Evolutionary conservation across 352 stramenopile genomes (phyloP), one percentile per base, ranked within the genome.

Genomic region (Pythium brachiatum): DNA sequence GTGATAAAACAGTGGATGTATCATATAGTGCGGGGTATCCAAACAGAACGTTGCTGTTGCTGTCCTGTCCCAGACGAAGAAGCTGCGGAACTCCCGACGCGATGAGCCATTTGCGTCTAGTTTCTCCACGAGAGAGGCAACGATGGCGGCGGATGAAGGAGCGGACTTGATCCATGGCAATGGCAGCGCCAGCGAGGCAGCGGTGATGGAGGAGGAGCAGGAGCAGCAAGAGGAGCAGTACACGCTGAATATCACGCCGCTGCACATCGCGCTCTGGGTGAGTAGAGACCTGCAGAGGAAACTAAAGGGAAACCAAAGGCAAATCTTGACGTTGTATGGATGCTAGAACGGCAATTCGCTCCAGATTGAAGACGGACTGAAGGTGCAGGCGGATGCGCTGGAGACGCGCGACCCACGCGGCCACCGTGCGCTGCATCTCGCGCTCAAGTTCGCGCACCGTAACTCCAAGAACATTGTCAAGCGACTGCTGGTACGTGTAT

Each of bases 221-320:
- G n/a, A n/a, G n/a, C n/a, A n/a, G n/a, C n/a, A n/a, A 21, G 11
- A 34, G 43, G 4, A n/a, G 41, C n/a, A 43, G 31, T 18, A 34
- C 23, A 18, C 29, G 32, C 47, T 38, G 12, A n/a, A 53, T 46
- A 67, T 71, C 32, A 71, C 80, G 13, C 57, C 70, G 8, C 76
- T 89, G 4, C 80, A 89, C 53, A 71, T 89, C 38, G 78, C 80
- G 34, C 57, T 89, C 46, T 89, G 80, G 80, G 80, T 86, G 54
- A 50, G 73, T 58, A 29, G 16, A 26, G 3, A 13, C 5, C 36
- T 11, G 20, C 27, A 32, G 13, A 21, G n/a, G 39, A 23, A 39
- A 34, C 21, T 13, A 25, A n/a, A n/a, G 3, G 15, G 11, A 36
- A 26, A 20, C 7, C 39, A 25, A 6, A 26, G n/a, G 32, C 16